Evolutionary conservation across 2,329 filamentous ascomycete species (phyloP).

Genomic region (Paracorniculantispora psalliotae): DNA sequence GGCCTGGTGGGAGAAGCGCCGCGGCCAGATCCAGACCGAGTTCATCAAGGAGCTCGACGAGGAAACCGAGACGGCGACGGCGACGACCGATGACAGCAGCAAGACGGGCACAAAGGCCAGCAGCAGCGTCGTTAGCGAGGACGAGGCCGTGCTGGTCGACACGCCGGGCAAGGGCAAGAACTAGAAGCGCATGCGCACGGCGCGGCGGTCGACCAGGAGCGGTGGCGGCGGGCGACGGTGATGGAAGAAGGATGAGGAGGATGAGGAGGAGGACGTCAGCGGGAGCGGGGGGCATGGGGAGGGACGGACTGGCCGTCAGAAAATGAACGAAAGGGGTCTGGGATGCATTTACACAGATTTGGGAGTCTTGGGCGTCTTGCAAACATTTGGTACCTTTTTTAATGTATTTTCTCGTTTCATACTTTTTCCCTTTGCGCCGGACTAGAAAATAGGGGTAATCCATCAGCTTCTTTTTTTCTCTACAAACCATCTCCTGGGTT

Average conservation of each 20-base stretch:
- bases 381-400: background rate
- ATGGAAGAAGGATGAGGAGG: background rate
- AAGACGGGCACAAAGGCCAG: conserved; percentile 30
- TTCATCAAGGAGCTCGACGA: conserved; percentile 83
- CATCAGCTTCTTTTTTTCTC: background rate
- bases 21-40: conserved; percentile 64
- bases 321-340: background rate
- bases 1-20: conserved; percentile 88
- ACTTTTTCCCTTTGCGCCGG: background rate
- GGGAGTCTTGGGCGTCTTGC: conserved; percentile 11
- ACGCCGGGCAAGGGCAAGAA: conserved; percentile 43
- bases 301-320: background rate
- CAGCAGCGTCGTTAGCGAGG: conserved; percentile 23
- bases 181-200: conserved; percentile 39
- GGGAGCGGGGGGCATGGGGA: background rate
- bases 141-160: conserved; percentile 68
- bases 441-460: background rate
- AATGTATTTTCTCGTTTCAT: background rate
- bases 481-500: too few species aligned
- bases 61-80: background rate
- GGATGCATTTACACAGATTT: conserved; percentile 5
- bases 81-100: conserved; percentile 35
- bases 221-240: background rate
- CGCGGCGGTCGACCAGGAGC: background rate
- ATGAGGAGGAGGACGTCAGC: too few species aligned